Percentiles rank a stretch among this genome's conserved stretches.
These are phyloP conservation scores for Geosiphon pyriformis DNA, from an alignment of 192 early-diverging fungal species.

Conservation along the genomic window DNA sequence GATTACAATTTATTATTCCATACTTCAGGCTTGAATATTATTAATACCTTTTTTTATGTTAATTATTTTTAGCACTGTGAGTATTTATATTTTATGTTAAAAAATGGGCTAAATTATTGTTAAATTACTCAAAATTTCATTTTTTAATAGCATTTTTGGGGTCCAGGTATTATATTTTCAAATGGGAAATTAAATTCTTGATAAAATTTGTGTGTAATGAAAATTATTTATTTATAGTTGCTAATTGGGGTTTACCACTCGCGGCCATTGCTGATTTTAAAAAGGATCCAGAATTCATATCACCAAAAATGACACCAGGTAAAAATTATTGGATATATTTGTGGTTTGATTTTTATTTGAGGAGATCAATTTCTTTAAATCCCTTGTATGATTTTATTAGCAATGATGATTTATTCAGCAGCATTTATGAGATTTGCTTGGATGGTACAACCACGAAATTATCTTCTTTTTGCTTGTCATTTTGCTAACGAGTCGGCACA, in stretches of 20 bases:
- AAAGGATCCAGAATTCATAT: conserved; percentile 87
- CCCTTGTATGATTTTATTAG: conserved; percentile 24
- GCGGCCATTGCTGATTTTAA: conserved; percentile 90
- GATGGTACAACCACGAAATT: conserved; percentile 86
- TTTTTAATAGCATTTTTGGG: conserved; percentile 18
- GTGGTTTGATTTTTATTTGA: neutral
- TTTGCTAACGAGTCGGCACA: conserved; percentile 87
- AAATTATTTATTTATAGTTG: conserved; percentile 33
- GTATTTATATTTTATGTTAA: neutral
- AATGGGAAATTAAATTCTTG: neutral
- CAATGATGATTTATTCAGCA: conserved; percentile 80
- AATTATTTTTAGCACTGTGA: neutral
- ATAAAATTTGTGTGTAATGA: neutral
- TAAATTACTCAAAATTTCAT: no score
- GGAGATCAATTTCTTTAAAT: neutral
- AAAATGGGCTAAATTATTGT: neutral
- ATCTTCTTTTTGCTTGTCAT: conserved; percentile 91
- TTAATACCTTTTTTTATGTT: neutral
- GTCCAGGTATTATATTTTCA: neutral
- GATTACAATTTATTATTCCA: neutral
- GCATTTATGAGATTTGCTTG: conserved; percentile 96
- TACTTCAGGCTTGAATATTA: neutral
- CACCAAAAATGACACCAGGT: conserved; percentile 89
- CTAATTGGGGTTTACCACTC: conserved; percentile 93
- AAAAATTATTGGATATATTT: conserved; percentile 6